phyloP scores from a whole-genome alignment of 192 early-diverging fungal species.

The Umbelopsis sp. region DNA sequence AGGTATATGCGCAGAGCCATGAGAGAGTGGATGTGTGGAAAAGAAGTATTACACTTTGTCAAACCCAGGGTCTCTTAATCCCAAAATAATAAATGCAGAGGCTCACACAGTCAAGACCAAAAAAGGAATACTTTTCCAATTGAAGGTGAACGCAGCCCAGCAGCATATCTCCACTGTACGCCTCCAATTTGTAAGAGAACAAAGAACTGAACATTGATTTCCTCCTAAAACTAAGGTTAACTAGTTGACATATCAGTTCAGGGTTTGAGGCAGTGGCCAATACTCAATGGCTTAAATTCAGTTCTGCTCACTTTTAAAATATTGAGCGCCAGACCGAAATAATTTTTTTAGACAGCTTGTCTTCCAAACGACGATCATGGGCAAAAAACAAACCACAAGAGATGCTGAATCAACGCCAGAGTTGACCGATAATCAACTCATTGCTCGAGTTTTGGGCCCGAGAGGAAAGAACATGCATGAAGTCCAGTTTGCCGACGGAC shows the following conservation, averaged over 20 bases:
- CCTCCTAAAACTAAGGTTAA: too few species aligned
- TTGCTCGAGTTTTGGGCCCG: conserved; percentile 64
- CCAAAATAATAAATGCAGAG: neutral
- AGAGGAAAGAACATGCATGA: conserved; percentile 78
- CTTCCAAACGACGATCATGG: neutral
- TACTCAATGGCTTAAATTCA: too few species aligned
- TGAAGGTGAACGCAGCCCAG: neutral
- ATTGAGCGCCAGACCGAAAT: neutral
- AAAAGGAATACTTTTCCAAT: conserved; percentile 16
- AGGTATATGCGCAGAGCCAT: neutral
- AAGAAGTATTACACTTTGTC: neutral
- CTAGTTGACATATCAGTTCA: too few species aligned
- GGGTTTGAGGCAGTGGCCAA: too few species aligned
- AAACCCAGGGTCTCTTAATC: neutral
- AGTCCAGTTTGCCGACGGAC: conserved; percentile 56
- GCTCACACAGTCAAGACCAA: neutral
- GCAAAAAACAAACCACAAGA: conserved; percentile 14
- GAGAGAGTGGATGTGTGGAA: neutral
- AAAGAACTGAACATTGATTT: too few species aligned
- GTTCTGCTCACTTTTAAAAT: too few species aligned
- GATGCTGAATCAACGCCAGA: conserved; percentile 17
- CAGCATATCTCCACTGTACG: too few species aligned
- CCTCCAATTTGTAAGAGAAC: too few species aligned
- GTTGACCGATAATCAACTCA: conserved; percentile 33
- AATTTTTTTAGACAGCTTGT: neutral